A percentile compares a stretch with the other conserved stretches of the same genome.
Conservation (phyloP, 306 rosid species). For the Pachyrhizus erosus region DNA sequence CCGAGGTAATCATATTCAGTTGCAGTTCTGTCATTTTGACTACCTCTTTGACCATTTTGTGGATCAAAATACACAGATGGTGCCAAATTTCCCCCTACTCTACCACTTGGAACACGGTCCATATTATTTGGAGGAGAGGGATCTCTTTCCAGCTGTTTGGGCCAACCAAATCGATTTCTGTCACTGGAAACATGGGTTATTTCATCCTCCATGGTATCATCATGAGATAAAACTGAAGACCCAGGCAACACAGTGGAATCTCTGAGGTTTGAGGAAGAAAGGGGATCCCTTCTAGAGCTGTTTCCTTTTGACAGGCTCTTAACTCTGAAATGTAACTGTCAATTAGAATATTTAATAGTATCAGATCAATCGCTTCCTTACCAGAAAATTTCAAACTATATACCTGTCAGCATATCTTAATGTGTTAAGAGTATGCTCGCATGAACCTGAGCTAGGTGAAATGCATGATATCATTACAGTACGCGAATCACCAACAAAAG, state of each 20-base stretch:
- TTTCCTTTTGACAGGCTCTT: conserved; percentile 80
- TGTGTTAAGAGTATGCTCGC: conserved; percentile 88
- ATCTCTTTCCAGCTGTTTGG: conserved; percentile 73
- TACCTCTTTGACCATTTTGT: conserved; percentile 58
- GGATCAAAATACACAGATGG: conserved; percentile 57
- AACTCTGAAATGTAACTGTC: conserved; percentile 55
- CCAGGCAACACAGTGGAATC: conserved; percentile 67
- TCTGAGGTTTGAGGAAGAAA: conserved; percentile 63
- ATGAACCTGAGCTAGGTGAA: conserved; percentile 88
- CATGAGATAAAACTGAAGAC: conserved; percentile 53
- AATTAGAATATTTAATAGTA: conserved; percentile 27
- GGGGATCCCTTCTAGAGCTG: conserved; percentile 64
- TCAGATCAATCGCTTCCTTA: conserved; percentile 31
- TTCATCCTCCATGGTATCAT: conserved; percentile 60
- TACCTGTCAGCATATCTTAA: conserved; percentile 93
- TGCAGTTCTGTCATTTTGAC: conserved; percentile 57
- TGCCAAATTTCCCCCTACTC: conserved; percentile 61
- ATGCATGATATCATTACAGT: conserved; percentile 93
- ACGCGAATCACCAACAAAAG: conserved; percentile 87
- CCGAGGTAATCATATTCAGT: conserved; percentile 58
- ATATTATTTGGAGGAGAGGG: conserved; percentile 61
- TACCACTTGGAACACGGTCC: conserved; percentile 69
- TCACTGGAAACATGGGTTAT: conserved; percentile 56
- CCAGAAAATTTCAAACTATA: conserved; percentile 17
- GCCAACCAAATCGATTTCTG: conserved; percentile 76